These are phyloP conservation scores for Citrullus amarus DNA, from an alignment of 306 rosid species.

Conservation along the genomic window DNA sequence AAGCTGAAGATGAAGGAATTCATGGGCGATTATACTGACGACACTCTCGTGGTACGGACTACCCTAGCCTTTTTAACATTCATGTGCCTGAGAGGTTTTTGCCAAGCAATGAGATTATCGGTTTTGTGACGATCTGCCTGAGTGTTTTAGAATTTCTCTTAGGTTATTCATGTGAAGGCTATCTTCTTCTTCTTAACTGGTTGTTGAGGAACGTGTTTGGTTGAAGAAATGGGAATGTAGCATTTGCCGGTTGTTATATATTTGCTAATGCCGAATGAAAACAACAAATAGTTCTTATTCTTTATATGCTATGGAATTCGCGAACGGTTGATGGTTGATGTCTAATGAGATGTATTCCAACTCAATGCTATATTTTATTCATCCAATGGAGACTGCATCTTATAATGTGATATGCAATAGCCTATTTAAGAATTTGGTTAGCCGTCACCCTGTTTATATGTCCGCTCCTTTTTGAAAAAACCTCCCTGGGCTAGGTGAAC, in stretches of 20 bases:
- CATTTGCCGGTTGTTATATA: background rate
- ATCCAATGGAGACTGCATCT: background rate
- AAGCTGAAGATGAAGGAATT: constrained; percentile 80
- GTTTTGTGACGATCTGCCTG: background rate
- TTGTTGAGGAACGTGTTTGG: background rate
- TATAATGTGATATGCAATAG: background rate
- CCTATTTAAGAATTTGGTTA: background rate
- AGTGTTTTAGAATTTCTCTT: background rate
- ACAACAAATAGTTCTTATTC: background rate
- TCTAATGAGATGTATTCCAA: background rate
- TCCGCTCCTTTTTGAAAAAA: background rate
- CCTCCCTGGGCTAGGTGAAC: background rate
- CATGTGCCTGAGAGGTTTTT: background rate
- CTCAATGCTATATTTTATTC: background rate
- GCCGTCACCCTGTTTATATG: background rate
- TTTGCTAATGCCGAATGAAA: background rate
- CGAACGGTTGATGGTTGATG: background rate
- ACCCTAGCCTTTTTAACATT: background rate
- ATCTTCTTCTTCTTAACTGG: background rate
- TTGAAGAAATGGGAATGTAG: background rate
- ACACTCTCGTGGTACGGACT: constrained; percentile 80
- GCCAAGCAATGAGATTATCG: background rate
- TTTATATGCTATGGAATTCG: background rate
- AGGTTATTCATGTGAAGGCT: background rate
- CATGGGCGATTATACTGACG: constrained; percentile 95